A percentile compares a stretch with the other conserved stretches of the same genome.
phyloP scores from a whole-genome alignment of 2,329 filamentous ascomycete species.

The Helminthosporium solani region DNA sequence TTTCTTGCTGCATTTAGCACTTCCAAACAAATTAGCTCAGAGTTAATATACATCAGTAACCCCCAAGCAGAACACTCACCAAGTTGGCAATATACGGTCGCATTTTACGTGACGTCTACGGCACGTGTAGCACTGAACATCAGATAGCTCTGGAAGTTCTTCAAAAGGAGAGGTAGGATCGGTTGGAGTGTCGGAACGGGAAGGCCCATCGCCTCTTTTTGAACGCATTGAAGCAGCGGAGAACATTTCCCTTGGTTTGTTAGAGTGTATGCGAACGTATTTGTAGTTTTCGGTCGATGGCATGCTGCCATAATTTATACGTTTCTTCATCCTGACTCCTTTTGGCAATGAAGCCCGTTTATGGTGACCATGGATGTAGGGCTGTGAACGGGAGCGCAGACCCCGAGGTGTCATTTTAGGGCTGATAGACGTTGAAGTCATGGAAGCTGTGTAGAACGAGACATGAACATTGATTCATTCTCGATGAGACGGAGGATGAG shows the following conservation, averaged over 20 bases:
- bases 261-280: slow-evolving; percentile 10
- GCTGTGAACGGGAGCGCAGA: slow-evolving; percentile 4
- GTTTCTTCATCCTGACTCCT: slow-evolving; percentile 1
- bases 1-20: slow-evolving; percentile 39
- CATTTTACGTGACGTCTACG: slow-evolving; percentile 41
- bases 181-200: slow-evolving; percentile 7
- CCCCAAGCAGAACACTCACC: slow-evolving; percentile 7
- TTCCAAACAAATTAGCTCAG: slow-evolving; percentile 5
- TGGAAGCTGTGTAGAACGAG: slow-evolving; percentile 7
- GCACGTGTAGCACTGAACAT: slow-evolving; percentile 38
- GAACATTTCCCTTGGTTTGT: slow-evolving; percentile 13
- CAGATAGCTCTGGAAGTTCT: slow-evolving; percentile 16
- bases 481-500: slow-evolving; percentile 2
- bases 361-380: slow-evolving; percentile 4
- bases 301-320: slow-evolving; percentile 19
- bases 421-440: slow-evolving; percentile 8
- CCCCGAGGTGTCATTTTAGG: slow-evolving; percentile 3
- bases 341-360: slow-evolving; percentile 2
- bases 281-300: slow-evolving; percentile 7
- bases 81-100: slow-evolving; percentile 38
- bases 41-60: background rate
- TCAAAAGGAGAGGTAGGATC: too few species aligned
- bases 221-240: slow-evolving; percentile 10
- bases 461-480: slow-evolving; percentile 1
- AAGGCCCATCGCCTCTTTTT: slow-evolving; percentile 7